phyloP scores from a whole-genome alignment of 2,329 filamentous ascomycete genomes.

The Blastomyces emzantsi region DNA sequence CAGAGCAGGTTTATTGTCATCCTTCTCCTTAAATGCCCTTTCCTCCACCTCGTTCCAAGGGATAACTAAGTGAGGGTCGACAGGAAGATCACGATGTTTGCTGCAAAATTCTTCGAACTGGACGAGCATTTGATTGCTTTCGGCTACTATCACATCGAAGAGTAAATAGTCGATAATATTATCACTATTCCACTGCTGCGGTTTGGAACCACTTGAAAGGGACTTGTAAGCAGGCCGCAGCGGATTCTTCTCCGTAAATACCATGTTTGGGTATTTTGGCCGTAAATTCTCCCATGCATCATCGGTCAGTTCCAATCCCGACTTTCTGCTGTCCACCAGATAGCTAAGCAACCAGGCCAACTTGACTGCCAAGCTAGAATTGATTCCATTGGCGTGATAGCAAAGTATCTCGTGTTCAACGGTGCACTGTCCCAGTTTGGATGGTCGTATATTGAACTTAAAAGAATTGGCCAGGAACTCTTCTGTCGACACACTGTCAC shows the following conservation, averaged over 20 bases:
- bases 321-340: slow-evolving; percentile 40
- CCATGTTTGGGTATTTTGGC: slow-evolving; percentile 22
- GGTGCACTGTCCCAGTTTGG: slow-evolving; percentile 46
- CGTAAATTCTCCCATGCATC: slow-evolving; percentile 32
- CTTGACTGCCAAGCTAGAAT: slow-evolving; percentile 26
- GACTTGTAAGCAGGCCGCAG: slow-evolving; percentile 34
- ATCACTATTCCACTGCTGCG: slow-evolving; percentile 15
- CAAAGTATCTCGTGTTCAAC: slow-evolving; percentile 42
- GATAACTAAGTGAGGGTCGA: slow-evolving; percentile 30
- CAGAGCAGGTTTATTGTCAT: neutral
- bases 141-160: slow-evolving; percentile 32
- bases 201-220: slow-evolving; percentile 8
- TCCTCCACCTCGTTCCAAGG: slow-evolving; percentile 24
- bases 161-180: slow-evolving; percentile 40
- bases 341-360: slow-evolving; percentile 37
- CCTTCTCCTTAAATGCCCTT: slow-evolving; percentile 18
- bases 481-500: slow-evolving; percentile 30
- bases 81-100: slow-evolving; percentile 13
- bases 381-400: slow-evolving; percentile 47
- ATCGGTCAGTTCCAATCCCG: slow-evolving; percentile 35
- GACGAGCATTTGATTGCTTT: slow-evolving; percentile 24
- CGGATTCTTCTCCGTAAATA: slow-evolving; percentile 16
- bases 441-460: slow-evolving; percentile 39
- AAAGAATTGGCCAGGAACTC: slow-evolving; percentile 40
- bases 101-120: slow-evolving; percentile 26